Percentiles rank a stretch among this genome's conserved stretches.
Evolutionary conservation across 2,329 filamentous ascomycete species (phyloP).

Genomic region (Diaporthe destruens): DNA sequence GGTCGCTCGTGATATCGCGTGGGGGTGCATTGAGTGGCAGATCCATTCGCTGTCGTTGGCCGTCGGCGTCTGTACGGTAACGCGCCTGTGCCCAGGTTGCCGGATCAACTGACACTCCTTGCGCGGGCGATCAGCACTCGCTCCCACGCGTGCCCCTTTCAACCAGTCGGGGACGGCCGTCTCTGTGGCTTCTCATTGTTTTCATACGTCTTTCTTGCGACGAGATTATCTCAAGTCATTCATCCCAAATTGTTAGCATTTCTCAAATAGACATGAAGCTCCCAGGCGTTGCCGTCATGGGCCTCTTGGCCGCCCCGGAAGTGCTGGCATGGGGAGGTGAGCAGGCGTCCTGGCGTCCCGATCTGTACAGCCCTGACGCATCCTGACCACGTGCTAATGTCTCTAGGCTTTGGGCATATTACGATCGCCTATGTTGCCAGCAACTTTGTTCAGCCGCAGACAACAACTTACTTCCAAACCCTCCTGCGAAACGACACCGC

Average conservation of each 20-base stretch:
- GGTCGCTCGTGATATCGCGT: slow-evolving; percentile 11
- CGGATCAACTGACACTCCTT: slow-evolving; percentile 37
- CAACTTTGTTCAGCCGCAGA: slow-evolving; percentile 69
- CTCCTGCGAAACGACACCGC: slow-evolving; percentile 66
- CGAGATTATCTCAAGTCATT: not conserved
- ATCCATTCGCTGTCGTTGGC: slow-evolving; percentile 36
- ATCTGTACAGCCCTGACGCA: not conserved
- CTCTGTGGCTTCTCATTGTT: not conserved
- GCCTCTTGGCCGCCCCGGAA: slow-evolving; percentile 50
- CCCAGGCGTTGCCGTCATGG: slow-evolving; percentile 46
- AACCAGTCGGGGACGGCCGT: not conserved
- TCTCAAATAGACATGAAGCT: slow-evolving; percentile 47
- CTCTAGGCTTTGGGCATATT: slow-evolving; percentile 72
- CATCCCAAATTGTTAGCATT: not conserved
- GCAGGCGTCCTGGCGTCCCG: slow-evolving; percentile 41
- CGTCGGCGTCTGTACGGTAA: too few relatives aligned
- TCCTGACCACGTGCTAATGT: slow-evolving; percentile 1
- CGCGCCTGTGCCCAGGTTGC: slow-evolving; percentile 33
- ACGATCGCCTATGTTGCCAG: slow-evolving; percentile 74
- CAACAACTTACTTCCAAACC: slow-evolving; percentile 67
- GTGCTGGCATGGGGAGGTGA: slow-evolving; percentile 58
- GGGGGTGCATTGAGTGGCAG: slow-evolving; percentile 12
- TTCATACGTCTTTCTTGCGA: not conserved
- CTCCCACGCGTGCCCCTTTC: slow-evolving; percentile 15
- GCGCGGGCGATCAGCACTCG: slow-evolving; percentile 20